Base-by-base conservation (phyloP, 2,329 filamentous ascomycete species). In the Fusarium robinianum region DNA sequence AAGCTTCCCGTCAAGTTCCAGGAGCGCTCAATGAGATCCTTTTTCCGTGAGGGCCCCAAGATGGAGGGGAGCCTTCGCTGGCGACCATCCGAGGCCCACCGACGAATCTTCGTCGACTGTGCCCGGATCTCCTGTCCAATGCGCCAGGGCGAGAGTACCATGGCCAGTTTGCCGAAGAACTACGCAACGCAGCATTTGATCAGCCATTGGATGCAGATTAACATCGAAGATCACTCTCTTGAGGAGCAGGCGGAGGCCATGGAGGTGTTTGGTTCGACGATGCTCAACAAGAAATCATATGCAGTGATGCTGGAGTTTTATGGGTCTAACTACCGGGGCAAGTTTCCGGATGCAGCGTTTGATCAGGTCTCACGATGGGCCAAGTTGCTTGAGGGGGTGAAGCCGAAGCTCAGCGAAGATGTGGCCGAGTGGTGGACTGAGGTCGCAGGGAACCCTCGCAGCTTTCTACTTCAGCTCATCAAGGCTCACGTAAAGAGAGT, bases 1-100 rank as follows among this genome's bases (percentile, higher is more conserved):
- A 27, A 39, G 1, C 41, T 66, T 1, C 53, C 55, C 0, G 58
- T 66, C 9, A 62, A 61, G 6, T 64, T 66, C 8, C 41, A 61
- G 5, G 63, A 65, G 16, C 56, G 63, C 0, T 64, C 62, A 1
- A 64, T 66, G 63, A 49, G 58, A 5, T 23, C 51, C 0, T 66
- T 62, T 11, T 65, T 65, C 15, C 51, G 34, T 1, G 49, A 58
- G n/a, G 25, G 41, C 3, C 29, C 48, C 2, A 29, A 34, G 3
- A 36, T 35, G 5, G 40, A 38, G 6, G 47, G 36, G 1, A 33
- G 25, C 3, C 46, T 45, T n/a, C 43, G 35, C 2, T 48, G 46
- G 23, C 29, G 44, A 3, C 31, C 47, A 5, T 64, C 63, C 1
- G 61, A 65, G 18, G 60, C 58, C 0, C 38, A 55, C 12, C 51